Evolutionary conservation across 495 filamentous ascomycete species (phyloP).

Genomic region (Hapsidospora chrysogenum): DNA sequence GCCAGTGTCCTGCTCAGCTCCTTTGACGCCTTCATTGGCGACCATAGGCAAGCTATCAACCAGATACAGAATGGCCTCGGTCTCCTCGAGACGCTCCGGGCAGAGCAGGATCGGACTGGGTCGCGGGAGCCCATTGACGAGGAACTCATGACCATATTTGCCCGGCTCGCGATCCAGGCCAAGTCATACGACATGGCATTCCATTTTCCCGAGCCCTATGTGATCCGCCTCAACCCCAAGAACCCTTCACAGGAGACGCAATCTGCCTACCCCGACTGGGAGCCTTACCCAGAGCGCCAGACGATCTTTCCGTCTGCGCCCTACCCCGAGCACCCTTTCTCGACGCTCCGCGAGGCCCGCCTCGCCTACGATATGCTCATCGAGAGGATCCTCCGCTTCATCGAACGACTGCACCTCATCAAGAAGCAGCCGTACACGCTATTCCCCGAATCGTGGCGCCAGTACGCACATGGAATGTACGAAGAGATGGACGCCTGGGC

Average conservation of each 20-base stretch:
- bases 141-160: slow-evolving; percentile 41
- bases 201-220: slow-evolving; percentile 38
- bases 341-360: slow-evolving; percentile 29
- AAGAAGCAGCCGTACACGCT: slow-evolving; percentile 11
- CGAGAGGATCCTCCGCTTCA: slow-evolving; percentile 35
- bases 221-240: slow-evolving; percentile 29
- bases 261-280: too few species aligned
- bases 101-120: slow-evolving; percentile 19
- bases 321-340: slow-evolving; percentile 26
- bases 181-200: slow-evolving; percentile 45
- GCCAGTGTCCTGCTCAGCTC: slow-evolving; percentile 29
- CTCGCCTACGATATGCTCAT: slow-evolving; percentile 30
- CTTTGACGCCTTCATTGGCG: slow-evolving; percentile 34
- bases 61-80: slow-evolving; percentile 28
- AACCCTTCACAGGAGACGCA: slow-evolving; percentile 3
- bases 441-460: slow-evolving; percentile 26
- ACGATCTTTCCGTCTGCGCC: slow-evolving; percentile 16
- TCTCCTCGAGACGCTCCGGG: slow-evolving; percentile 25
- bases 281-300: neutral
- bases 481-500: slow-evolving; percentile 33
- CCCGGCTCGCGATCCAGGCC: slow-evolving; percentile 37
- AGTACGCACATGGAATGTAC: slow-evolving; percentile 23
- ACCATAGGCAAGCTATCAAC: slow-evolving; percentile 28
- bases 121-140: slow-evolving; percentile 29
- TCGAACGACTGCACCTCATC: slow-evolving; percentile 13